phyloP scores from a whole-genome alignment of 2,329 filamentous ascomycete species.

The Beauveria bassiana region DNA sequence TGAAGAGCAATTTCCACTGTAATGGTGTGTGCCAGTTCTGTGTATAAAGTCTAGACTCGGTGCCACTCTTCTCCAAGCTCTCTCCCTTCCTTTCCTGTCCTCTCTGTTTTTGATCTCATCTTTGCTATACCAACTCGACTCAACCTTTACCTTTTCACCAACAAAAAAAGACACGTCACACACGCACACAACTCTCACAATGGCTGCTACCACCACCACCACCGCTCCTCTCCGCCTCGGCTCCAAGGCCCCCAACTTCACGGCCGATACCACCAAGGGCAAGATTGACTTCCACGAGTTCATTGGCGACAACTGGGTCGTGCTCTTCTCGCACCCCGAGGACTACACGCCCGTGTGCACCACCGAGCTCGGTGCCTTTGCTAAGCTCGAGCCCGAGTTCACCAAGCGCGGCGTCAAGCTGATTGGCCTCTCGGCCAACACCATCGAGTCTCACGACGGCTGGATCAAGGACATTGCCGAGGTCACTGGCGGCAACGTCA shows the following conservation, averaged over 20 bases:
- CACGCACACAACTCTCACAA: slow-evolving; percentile 1
- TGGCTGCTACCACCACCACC: slow-evolving; percentile 24
- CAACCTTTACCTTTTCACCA: not conserved
- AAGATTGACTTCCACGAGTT: slow-evolving; percentile 79
- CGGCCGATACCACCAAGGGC: slow-evolving; percentile 71
- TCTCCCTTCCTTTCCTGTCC: not conserved
- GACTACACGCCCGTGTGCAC: slow-evolving; percentile 96
- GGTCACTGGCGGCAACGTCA: slow-evolving; percentile 61
- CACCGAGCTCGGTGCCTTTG: slow-evolving; percentile 88
- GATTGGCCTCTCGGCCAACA: slow-evolving; percentile 85
- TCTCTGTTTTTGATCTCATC: not conserved
- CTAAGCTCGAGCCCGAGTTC: slow-evolving; percentile 83
- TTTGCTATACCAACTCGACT: not conserved
- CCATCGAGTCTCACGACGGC: slow-evolving; percentile 69
- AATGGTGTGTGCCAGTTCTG: not conserved
- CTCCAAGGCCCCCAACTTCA: slow-evolving; percentile 68
- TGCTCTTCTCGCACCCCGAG: slow-evolving; percentile 79
- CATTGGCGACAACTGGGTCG: slow-evolving; percentile 69
- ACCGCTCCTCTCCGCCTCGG: slow-evolving; percentile 51
- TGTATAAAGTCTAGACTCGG: not conserved
- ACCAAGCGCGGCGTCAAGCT: slow-evolving; percentile 81
- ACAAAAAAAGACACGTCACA: not conserved
- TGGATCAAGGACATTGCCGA: slow-evolving; percentile 90
- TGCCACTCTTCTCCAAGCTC: not conserved
- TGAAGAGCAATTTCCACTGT: slow-evolving; percentile 6